Evolutionary conservation across 441 rosid genomes (phyloP).

Genomic region (Dalechampia spathulata): DNA sequence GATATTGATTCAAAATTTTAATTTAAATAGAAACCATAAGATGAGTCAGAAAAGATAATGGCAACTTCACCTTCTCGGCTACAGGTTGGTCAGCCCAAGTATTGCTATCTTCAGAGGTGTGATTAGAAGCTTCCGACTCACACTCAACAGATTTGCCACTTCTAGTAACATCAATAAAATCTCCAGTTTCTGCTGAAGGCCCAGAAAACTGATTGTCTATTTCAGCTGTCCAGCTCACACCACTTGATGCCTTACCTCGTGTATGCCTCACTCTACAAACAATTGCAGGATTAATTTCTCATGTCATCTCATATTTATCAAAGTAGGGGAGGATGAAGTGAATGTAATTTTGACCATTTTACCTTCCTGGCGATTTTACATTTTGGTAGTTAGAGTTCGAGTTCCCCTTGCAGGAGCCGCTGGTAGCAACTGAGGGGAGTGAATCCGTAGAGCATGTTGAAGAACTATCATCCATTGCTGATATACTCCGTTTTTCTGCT

Average conservation of each 20-base stretch:
- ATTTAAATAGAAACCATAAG: too few species aligned
- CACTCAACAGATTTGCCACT: constrained; percentile 37
- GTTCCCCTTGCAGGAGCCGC: constrained; percentile 55
- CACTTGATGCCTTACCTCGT: constrained; percentile 34
- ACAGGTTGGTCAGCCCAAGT: constrained; percentile 36
- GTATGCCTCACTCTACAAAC: constrained; percentile 59
- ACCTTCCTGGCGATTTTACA: constrained; percentile 67
- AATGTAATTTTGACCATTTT: constrained; percentile 12
- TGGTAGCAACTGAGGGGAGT: constrained; percentile 58
- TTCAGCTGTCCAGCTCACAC: constrained; percentile 42
- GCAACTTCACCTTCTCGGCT: constrained; percentile 44
- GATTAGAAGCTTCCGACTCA: constrained; percentile 45
- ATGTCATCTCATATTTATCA: constrained; percentile 5
- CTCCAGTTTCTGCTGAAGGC: constrained; percentile 40
- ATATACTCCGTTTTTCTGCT: constrained; percentile 50
- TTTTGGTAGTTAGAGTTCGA: constrained; percentile 37
- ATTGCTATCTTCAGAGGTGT: constrained; percentile 29
- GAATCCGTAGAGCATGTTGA: constrained; percentile 97
- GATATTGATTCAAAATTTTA: too few species aligned
- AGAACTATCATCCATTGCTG: constrained; percentile 82
- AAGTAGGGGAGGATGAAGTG: not conserved
- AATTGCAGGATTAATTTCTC: constrained; percentile 17
- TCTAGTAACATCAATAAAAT: constrained; percentile 33
- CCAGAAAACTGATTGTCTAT: constrained; percentile 40
- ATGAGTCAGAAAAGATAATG: not conserved